Percentiles rank a stretch among this genome's conserved stretches.
These are phyloP conservation scores for Canavalia ensiformis DNA, from an alignment of 306 rosid species.

Conservation along the genomic window DNA sequence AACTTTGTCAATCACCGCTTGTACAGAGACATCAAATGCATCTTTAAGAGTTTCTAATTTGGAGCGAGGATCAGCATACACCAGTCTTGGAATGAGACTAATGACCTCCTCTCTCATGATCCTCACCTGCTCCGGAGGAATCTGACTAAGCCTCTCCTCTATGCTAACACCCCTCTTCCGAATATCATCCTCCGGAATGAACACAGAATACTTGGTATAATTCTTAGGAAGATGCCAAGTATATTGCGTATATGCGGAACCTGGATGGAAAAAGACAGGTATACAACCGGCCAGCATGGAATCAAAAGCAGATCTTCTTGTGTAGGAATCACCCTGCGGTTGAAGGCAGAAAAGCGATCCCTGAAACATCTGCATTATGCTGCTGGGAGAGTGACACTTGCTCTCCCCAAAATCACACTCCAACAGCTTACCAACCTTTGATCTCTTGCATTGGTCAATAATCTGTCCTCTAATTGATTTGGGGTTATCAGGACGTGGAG, in stretches of 20 bases:
- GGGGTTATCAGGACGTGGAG: constrained; percentile 87
- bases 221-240: constrained; percentile 99
- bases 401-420: constrained; percentile 99
- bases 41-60: constrained; percentile 83
- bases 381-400: constrained; percentile 96
- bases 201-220: constrained; percentile 79
- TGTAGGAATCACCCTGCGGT: constrained; percentile 98
- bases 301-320: constrained; percentile 96
- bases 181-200: constrained; percentile 90
- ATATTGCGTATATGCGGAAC: constrained; percentile 94
- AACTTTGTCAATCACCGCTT: constrained; percentile 84
- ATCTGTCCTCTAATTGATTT: constrained; percentile 93
- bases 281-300: constrained; percentile 98
- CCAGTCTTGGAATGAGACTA: constrained; percentile 80
- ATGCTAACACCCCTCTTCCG: constrained; percentile 77
- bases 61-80: constrained; percentile 93
- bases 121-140: constrained; percentile 76
- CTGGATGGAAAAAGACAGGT: constrained; percentile 98
- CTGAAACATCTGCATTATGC: constrained; percentile 98
- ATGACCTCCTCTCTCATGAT: constrained; percentile 96
- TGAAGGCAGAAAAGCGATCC: constrained; percentile 94
- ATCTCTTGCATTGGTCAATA: constrained; percentile 81
- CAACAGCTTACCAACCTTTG: constrained; percentile 81
- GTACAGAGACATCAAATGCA: constrained; percentile 95
- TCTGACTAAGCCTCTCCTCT: constrained; percentile 81